Conservation (phyloP, 208 protist species). For the Leishmania major region DNA sequence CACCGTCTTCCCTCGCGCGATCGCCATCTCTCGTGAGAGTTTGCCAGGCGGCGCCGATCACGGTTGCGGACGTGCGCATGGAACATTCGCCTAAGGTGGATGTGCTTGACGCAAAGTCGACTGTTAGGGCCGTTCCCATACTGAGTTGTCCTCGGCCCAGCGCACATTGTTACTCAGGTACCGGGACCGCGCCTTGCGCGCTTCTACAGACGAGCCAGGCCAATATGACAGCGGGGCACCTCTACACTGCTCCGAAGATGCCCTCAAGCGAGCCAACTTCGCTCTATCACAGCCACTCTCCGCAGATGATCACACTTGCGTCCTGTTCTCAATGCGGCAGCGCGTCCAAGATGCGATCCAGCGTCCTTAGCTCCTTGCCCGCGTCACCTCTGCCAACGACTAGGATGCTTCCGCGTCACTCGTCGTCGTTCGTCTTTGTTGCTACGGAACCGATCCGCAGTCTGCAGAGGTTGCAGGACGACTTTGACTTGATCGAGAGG, state of each 20-base stretch:
- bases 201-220: neutral
- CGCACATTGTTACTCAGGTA: neutral
- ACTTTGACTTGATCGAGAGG: slow-evolving; percentile 10
- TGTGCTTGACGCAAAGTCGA: no score
- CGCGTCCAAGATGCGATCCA: neutral
- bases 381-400: neutral
- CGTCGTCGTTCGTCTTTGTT: slow-evolving; percentile 8
- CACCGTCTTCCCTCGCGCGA: neutral
- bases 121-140: neutral
- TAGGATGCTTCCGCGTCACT: neutral
- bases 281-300: slow-evolving; percentile 1
- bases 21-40: neutral
- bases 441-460: neutral
- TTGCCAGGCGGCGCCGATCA: slow-evolving; percentile 15
- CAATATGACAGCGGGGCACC: neutral
- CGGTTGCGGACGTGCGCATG: slow-evolving; percentile 18
- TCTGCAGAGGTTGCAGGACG: neutral
- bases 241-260: neutral
- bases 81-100: neutral
- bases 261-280: neutral
- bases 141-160: neutral
- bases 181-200: neutral
- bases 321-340: slow-evolving; percentile 2
- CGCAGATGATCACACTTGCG: neutral
- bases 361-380: neutral